Evolutionary conservation across 768 basidiomycete genomes (phyloP).

Genomic region (Lyophyllum shimeji): DNA sequence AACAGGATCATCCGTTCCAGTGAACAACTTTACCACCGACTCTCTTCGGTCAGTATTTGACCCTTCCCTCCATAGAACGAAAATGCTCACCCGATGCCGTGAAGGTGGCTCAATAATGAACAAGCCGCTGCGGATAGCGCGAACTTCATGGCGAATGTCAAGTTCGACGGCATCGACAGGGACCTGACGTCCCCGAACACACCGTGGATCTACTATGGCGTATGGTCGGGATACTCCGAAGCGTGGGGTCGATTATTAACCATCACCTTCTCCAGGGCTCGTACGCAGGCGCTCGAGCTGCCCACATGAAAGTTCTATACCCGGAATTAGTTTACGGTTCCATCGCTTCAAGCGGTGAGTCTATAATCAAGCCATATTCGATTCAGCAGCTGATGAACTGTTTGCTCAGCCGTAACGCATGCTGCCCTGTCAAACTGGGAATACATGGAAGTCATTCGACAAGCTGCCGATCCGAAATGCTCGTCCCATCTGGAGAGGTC

Average conservation of each 20-base stretch:
- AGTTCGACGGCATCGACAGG: constrained; percentile 68
- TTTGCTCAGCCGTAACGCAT: constrained; percentile 72
- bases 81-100: not conserved
- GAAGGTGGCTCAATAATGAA: constrained; percentile 84
- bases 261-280: constrained; percentile 55
- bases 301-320: constrained; percentile 86
- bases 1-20: constrained; percentile 72
- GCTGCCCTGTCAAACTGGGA: constrained; percentile 82
- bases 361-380: constrained; percentile 1
- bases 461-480: constrained; percentile 64
- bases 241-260: not conserved
- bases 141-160: constrained; percentile 82
- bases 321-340: constrained; percentile 88
- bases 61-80: not conserved
- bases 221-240: constrained; percentile 30
- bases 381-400: not conserved
- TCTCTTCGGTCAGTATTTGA: constrained; percentile 57
- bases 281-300: constrained; percentile 91
- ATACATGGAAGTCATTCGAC: constrained; percentile 82
- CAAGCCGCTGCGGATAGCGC: constrained; percentile 92
- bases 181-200: constrained; percentile 70
- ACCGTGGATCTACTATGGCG: constrained; percentile 95
- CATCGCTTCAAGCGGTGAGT: constrained; percentile 81
- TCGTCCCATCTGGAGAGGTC: constrained; percentile 55
- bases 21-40: constrained; percentile 77